phyloP scores from a whole-genome alignment of 345 rosid species.

The Syzygium jambos region DNA sequence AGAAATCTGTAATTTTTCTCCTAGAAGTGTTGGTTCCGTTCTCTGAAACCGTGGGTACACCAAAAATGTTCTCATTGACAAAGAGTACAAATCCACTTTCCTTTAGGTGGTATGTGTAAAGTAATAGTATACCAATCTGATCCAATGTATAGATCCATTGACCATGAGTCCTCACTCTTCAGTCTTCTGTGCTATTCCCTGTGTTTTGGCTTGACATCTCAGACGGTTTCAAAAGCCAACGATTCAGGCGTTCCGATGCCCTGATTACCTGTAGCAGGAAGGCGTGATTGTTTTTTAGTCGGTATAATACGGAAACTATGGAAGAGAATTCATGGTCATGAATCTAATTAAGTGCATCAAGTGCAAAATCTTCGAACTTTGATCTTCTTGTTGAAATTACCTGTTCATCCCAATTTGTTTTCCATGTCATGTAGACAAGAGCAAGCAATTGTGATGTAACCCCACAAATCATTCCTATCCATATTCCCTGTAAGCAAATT shows the following conservation, averaged over 20 bases:
- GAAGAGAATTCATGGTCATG: neutral
- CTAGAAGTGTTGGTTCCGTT: neutral
- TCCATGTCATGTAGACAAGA: conserved; percentile 15
- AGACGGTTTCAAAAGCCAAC: conserved; percentile 3
- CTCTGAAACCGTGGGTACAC: neutral
- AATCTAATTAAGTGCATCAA: neutral
- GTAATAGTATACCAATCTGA: neutral
- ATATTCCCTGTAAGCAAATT: conserved; percentile 2
- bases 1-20: neutral
- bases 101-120: neutral
- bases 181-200: neutral
- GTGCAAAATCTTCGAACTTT: neutral
- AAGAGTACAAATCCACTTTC: neutral
- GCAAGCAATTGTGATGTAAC: conserved; percentile 12
- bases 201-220: neutral
- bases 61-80: neutral
- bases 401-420: conserved; percentile 18
- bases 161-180: neutral
- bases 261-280: conserved; percentile 1
- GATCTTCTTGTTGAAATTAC: neutral
- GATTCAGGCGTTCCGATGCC: conserved; percentile 10
- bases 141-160: neutral
- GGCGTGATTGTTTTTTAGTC: neutral
- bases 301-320: neutral
- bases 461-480: conserved; percentile 17